Evolutionary conservation across 805 yeast genomes (phyloP).

Genomic region (Torulaspora microellipsoides): DNA sequence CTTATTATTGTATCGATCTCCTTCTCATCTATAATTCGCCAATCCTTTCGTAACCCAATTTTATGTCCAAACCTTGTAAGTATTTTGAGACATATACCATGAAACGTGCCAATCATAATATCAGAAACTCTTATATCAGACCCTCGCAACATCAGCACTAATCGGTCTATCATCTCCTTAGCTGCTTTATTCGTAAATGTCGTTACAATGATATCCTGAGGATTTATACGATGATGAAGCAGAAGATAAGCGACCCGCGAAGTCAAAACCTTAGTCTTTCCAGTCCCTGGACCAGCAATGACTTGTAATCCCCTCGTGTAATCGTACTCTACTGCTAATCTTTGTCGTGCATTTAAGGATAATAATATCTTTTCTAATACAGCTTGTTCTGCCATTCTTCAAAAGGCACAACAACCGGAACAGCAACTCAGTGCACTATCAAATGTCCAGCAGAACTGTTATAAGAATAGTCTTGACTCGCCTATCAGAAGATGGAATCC

Average conservation of each 20-base stretch:
- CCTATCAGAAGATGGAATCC: too few relatives aligned
- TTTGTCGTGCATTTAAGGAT: slow-evolving; percentile 41
- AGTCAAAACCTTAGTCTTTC: slow-evolving; percentile 79
- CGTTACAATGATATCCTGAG: slow-evolving; percentile 70
- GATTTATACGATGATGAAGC: slow-evolving; percentile 45
- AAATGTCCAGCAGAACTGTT: too few relatives aligned
- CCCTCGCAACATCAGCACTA: slow-evolving; percentile 37
- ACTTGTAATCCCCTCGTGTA: slow-evolving; percentile 43
- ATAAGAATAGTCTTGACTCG: too few relatives aligned
- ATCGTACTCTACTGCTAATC: slow-evolving; percentile 42
- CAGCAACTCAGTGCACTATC: too few relatives aligned
- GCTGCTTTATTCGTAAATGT: slow-evolving; percentile 95
- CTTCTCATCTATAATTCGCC: slow-evolving; percentile 58
- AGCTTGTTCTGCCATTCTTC: slow-evolving; percentile 8
- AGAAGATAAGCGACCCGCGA: slow-evolving; percentile 73
- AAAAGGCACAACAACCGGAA: background rate
- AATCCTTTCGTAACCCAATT: slow-evolving; percentile 43
- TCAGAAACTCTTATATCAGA: slow-evolving; percentile 36
- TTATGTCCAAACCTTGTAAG: slow-evolving; percentile 50
- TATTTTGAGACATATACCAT: slow-evolving; percentile 66
- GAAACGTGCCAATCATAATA: slow-evolving; percentile 83
- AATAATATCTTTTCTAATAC: slow-evolving; percentile 7
- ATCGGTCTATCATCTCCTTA: slow-evolving; percentile 68
- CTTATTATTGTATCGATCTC: slow-evolving; percentile 42
- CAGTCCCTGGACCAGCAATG: slow-evolving; percentile 65